A percentile compares a stretch with the other conserved stretches of the same genome.
Evolutionary conservation across 495 filamentous ascomycete species (phyloP).

Genomic region (Achaetomiella virescens): DNA sequence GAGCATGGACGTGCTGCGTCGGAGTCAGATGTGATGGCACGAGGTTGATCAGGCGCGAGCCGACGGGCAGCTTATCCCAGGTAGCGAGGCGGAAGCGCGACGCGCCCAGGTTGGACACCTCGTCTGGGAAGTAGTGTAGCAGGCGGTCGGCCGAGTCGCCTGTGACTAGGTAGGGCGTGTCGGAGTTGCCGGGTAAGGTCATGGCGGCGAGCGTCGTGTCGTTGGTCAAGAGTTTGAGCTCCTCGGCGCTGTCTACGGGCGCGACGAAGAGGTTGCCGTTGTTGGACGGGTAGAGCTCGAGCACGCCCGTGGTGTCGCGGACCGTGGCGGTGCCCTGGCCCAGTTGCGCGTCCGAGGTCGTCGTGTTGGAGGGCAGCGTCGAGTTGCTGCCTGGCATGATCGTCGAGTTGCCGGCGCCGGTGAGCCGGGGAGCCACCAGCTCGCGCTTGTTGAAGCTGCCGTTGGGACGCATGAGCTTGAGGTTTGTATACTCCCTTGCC

Average conservation of each 20-base stretch:
- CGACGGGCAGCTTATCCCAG: slow-evolving; percentile 13
- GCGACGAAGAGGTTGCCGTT: slow-evolving; percentile 16
- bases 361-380: not conserved
- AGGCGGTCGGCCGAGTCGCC: slow-evolving; percentile 12
- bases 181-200: not conserved
- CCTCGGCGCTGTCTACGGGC: not conserved
- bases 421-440: too few species aligned
- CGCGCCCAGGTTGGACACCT: slow-evolving; percentile 1
- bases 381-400: not conserved
- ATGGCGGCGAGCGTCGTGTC: not conserved
- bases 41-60: slow-evolving; percentile 1
- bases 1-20: not conserved
- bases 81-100: slow-evolving; percentile 15
- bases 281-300: slow-evolving; percentile 4
- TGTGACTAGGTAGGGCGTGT: not conserved
- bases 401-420: too few species aligned
- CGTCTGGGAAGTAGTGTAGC: slow-evolving; percentile 17
- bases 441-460: slow-evolving; percentile 5
- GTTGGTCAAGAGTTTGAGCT: slow-evolving; percentile 1
- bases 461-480: not conserved
- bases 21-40: not conserved
- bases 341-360: not conserved
- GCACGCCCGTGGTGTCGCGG: not conserved
- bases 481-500: not conserved
- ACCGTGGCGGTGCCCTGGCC: not conserved